These are phyloP conservation scores for Trichophyton benhamiae DNA, from an alignment of 2,329 filamentous ascomycete genomes.

Conservation along the genomic window DNA sequence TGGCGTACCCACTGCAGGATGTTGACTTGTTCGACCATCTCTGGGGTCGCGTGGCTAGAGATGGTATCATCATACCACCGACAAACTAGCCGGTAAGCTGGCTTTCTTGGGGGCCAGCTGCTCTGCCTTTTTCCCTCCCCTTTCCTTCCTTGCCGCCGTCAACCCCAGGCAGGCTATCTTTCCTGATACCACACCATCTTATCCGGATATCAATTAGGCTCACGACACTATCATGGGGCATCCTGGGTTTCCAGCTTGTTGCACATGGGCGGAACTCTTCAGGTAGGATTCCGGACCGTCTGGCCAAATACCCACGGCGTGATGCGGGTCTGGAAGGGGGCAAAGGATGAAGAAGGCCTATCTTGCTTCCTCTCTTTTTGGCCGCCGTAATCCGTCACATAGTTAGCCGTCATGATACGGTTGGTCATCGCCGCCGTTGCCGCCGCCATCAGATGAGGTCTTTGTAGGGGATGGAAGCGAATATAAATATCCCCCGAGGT, in stretches of 20 bases:
- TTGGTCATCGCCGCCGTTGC: neutral
- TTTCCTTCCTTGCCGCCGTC: neutral
- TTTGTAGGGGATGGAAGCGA: conserved; percentile 36
- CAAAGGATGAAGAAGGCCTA: neutral
- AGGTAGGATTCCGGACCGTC: conserved; percentile 2
- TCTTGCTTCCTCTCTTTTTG: neutral
- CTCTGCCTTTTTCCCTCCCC: neutral
- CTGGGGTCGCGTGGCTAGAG: neutral
- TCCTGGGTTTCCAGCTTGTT: neutral
- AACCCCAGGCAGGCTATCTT: neutral
- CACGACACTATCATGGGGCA: neutral
- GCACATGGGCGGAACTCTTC: conserved; percentile 1
- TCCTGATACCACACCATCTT: neutral
- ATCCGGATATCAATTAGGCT: neutral
- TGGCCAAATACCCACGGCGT: neutral
- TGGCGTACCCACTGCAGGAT: neutral
- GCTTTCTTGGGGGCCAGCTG: neutral
- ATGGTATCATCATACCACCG: neutral
- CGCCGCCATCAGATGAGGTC: neutral
- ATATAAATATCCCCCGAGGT: conserved; percentile 59
- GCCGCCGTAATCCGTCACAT: conserved; percentile 1
- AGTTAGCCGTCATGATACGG: neutral
- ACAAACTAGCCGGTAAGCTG: neutral
- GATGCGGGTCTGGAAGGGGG: neutral
- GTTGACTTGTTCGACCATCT: neutral